Evolutionary conservation across 805 yeast species (phyloP).

Genomic region (Jamesozyma gamospora): DNA sequence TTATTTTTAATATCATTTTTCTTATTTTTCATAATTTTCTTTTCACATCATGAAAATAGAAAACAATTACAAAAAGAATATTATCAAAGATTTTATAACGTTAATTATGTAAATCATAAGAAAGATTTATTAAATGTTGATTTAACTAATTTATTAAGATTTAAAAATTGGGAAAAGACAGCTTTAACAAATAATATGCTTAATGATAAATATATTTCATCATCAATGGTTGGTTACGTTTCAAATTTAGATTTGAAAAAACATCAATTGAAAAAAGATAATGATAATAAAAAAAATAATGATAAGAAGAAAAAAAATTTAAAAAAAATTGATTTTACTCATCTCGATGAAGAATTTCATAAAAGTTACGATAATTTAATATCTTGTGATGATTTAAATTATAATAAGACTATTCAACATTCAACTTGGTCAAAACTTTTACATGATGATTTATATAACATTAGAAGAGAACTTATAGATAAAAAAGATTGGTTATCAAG

Average conservation of each 20-base stretch:
- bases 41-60: neutral
- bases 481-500: neutral
- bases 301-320: neutral
- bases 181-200: constrained; percentile 4
- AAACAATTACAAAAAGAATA: neutral
- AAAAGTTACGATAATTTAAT: constrained; percentile 4
- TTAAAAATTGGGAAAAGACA: constrained; percentile 1
- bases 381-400: constrained; percentile 5
- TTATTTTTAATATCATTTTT: neutral
- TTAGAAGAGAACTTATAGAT: constrained; percentile 4
- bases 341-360: neutral
- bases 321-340: neutral
- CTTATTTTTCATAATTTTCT: neutral
- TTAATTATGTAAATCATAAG: neutral
- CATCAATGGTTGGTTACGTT: constrained; percentile 5
- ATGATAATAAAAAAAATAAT: neutral
- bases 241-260: constrained; percentile 9
- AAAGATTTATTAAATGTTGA: constrained; percentile 8
- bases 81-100: neutral
- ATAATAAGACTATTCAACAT: constrained; percentile 3
- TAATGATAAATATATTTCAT: constrained; percentile 3
- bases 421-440: neutral
- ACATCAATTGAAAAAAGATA: neutral
- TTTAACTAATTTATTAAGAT: constrained; percentile 5
- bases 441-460: constrained; percentile 1